These are phyloP conservation scores for Globisporangium cystogenes DNA, from an alignment of 352 stramenopile species.

Conservation along the genomic window DNA sequence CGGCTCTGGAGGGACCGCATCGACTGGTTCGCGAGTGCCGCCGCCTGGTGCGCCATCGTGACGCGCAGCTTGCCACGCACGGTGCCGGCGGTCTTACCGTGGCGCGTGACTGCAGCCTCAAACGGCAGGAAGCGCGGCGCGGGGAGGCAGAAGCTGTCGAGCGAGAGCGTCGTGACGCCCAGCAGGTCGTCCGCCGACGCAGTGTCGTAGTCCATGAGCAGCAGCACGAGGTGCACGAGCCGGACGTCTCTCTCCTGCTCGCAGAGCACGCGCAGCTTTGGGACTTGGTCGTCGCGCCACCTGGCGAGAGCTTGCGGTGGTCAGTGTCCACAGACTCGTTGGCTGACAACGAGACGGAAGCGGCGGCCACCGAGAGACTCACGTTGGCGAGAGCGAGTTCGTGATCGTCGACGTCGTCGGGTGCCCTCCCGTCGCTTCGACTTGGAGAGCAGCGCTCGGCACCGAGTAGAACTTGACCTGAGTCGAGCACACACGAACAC, in stretches of 20 bases:
- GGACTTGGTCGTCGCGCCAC: constrained; percentile 60
- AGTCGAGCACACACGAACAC: not conserved
- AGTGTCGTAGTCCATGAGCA: constrained; percentile 81
- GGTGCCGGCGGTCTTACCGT: constrained; percentile 48
- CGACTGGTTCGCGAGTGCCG: constrained; percentile 12
- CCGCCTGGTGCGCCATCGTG: constrained; percentile 47
- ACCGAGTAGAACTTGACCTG: constrained; percentile 78
- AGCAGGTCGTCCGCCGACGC: constrained; percentile 69
- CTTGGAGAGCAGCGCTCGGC: constrained; percentile 43
- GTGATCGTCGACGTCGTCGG: constrained; percentile 57
- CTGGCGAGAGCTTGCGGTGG: constrained; percentile 14
- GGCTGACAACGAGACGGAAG: no score
- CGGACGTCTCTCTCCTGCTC: constrained; percentile 47
- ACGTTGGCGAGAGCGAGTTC: constrained; percentile 56
- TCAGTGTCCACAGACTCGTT: not conserved
- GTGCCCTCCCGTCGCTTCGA: constrained; percentile 38
- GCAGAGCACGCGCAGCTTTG: constrained; percentile 49
- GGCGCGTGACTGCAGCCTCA: constrained; percentile 33
- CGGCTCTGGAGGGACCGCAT: constrained; percentile 14
- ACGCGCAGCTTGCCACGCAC: constrained; percentile 56
- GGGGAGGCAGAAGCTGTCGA: constrained; percentile 46
- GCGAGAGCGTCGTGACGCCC: constrained; percentile 47
- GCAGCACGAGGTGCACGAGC: constrained; percentile 60
- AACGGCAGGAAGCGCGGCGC: constrained; percentile 50
- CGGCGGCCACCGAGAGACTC: constrained; percentile 5